Evolutionary conservation across 345 rosid genomes (phyloP), one percentile per base, ranked within the genome.

Genomic region (Boechera retrofracta): DNA sequence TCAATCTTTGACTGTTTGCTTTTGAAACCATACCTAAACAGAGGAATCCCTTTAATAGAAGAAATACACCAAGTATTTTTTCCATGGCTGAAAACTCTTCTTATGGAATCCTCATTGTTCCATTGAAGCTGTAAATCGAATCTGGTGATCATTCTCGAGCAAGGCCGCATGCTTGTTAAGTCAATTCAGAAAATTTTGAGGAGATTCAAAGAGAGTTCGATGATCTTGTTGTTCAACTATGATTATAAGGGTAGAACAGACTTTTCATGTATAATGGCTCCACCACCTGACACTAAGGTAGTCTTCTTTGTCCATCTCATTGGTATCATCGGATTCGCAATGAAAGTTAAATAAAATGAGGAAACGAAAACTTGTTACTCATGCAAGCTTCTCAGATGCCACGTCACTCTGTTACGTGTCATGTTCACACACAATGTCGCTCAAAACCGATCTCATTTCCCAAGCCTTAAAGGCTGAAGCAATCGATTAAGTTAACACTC

Each of bases 331-430:
- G 80, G 71, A 62, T 62, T 70, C 42, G 52, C 65, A 15, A 12
- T n/a, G 44, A 55, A 42, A 71, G 63, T 71, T 55, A 5, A 39
- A 29, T 6, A n/a, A 55, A 55, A 47, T 7, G 10, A 31, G 13
- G 49, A 53, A 71, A 33, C 26, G 91, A 81, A 81, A 87, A 16
- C 89, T 78, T 87, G 92, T 88, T 81, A 71, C 73, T 42, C 92
- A 85, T 87, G 96, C 96, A 90, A 79, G 80, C 76, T 84, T 79
- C 76, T 77, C 64, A 65, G 77, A 67, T 86, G 62, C 81, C 91
- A 85, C 85, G 78, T 87, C 85, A 80, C 51, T 69, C 16, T 10
- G 0, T 60, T 73, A 76, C 81, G 87, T 81, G 91, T 84, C 87
- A 38, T 52, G 52, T 6, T 41, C 24, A 29, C 2, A 51, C 26